These are phyloP conservation scores for Yarrowia deformans DNA, from an alignment of 805 yeast species.

Conservation along the genomic window DNA sequence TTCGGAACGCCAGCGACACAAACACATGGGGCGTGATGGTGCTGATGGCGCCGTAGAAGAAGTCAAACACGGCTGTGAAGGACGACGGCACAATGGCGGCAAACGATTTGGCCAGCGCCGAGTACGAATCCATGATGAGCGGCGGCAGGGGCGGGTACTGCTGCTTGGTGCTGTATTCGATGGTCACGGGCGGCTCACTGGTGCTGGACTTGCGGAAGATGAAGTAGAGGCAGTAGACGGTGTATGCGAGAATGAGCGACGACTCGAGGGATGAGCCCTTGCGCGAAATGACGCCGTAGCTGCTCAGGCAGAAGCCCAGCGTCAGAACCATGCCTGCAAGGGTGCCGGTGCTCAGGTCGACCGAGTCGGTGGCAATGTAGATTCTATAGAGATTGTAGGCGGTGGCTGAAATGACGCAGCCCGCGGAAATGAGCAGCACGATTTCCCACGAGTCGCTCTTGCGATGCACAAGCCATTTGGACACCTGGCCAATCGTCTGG, in stretches of 20 bases:
- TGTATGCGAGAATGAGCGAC: conserved; percentile 84
- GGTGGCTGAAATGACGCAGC: conserved; percentile 76
- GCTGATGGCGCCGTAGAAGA: conserved; percentile 58
- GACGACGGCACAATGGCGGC: conserved; percentile 54
- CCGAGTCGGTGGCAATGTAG: conserved; percentile 61
- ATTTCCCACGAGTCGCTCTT: conserved; percentile 83
- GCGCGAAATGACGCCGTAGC: conserved; percentile 79
- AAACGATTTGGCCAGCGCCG: conserved; percentile 50
- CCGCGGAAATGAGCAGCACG: conserved; percentile 71
- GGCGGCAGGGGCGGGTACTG: conserved; percentile 52
- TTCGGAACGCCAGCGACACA: conserved; percentile 81
- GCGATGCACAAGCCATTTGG: conserved; percentile 67
- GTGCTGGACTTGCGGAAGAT: conserved; percentile 72
- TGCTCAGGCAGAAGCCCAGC: conserved; percentile 60
- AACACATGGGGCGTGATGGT: conserved; percentile 83
- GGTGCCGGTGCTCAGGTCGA: conserved; percentile 78
- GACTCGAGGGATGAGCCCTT: conserved; percentile 92
- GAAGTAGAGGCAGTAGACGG: conserved; percentile 91
- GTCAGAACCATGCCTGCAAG: conserved; percentile 87
- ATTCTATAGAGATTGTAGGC: conserved; percentile 82
- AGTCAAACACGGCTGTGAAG: conserved; percentile 53
- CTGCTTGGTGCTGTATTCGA: conserved; percentile 16
- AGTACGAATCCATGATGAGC: conserved; percentile 51
- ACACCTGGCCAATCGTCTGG: conserved; percentile 87
- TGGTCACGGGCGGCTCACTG: not conserved